Conservation (phyloP, 148 eudicot genomes). For the Beta vulgaris region DNA sequence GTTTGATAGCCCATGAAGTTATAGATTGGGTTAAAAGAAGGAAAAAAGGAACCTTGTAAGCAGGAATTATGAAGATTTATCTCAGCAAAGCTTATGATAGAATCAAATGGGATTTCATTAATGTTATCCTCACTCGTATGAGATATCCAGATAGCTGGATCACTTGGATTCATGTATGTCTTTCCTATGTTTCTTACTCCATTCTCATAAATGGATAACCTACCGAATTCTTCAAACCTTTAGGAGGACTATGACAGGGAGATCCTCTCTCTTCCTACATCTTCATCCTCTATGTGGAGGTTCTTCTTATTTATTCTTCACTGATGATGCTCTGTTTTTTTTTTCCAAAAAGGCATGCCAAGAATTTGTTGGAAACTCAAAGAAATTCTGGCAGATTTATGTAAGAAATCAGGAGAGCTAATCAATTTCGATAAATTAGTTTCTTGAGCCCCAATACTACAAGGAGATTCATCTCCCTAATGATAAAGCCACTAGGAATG, state of each 20-base stretch:
- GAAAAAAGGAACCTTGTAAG: not conserved
- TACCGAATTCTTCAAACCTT: not conserved
- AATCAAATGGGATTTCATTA: not conserved
- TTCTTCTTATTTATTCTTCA: not conserved
- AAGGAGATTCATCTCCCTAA: too few species aligned
- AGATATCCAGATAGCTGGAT: not conserved
- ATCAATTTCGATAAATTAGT: too few species aligned
- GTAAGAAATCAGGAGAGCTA: not conserved
- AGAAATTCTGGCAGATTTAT: not conserved
- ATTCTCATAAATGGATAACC: not conserved
- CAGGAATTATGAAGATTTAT: not conserved
- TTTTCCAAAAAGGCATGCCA: too few species aligned
- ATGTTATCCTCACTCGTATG: not conserved
- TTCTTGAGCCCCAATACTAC: not conserved
- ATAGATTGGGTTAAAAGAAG: not conserved
- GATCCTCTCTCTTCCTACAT: not conserved
- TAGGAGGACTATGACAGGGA: not conserved
- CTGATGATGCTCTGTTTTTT: not conserved
- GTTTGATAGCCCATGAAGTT: not conserved
- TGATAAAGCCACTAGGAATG: too few species aligned
- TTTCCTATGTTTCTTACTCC: not conserved
- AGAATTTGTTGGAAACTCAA: not conserved
- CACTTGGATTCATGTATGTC: not conserved
- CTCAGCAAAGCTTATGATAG: not conserved
- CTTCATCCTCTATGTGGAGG: not conserved